phyloP scores from a whole-genome alignment of 805 yeast genomes.

The Diddensiella transvaalensis region DNA sequence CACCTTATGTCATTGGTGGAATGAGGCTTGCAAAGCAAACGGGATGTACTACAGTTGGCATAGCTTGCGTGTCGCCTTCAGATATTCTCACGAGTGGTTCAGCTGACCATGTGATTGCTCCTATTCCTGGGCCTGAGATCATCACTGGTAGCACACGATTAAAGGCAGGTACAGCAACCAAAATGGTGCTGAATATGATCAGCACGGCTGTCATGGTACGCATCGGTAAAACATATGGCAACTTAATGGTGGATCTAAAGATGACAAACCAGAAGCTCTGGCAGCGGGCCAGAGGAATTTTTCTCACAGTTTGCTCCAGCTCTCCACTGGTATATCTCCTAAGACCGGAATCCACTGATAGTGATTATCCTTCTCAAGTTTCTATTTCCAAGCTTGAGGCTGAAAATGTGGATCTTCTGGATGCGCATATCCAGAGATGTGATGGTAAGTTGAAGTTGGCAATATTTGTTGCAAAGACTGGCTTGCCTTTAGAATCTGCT shows the following conservation, averaged over 20 bases:
- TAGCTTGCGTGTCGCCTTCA: conserved; percentile 23
- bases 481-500: conserved; percentile 16
- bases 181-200: conserved; percentile 26
- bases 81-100: conserved; percentile 13
- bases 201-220: conserved; percentile 26
- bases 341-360: conserved; percentile 3
- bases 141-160: conserved; percentile 28
- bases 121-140: conserved; percentile 27
- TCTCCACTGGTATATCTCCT: not conserved
- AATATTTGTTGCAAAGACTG: conserved; percentile 23
- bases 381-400: not conserved
- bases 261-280: conserved; percentile 25
- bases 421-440: conserved; percentile 16
- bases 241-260: conserved; percentile 28
- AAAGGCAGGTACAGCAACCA: conserved; percentile 31
- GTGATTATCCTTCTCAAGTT: not conserved
- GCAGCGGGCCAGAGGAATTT: conserved; percentile 22
- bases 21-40: conserved; percentile 21
- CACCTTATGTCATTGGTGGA: conserved; percentile 30
- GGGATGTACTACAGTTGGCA: conserved; percentile 27
- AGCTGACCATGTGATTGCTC: conserved; percentile 19
- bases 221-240: conserved; percentile 27
- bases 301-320: conserved; percentile 19
- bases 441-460: conserved; percentile 23
- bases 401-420: conserved; percentile 6